Conservation (phyloP, 2,329 filamentous ascomycete species). For the Elsinoe batatas region DNA sequence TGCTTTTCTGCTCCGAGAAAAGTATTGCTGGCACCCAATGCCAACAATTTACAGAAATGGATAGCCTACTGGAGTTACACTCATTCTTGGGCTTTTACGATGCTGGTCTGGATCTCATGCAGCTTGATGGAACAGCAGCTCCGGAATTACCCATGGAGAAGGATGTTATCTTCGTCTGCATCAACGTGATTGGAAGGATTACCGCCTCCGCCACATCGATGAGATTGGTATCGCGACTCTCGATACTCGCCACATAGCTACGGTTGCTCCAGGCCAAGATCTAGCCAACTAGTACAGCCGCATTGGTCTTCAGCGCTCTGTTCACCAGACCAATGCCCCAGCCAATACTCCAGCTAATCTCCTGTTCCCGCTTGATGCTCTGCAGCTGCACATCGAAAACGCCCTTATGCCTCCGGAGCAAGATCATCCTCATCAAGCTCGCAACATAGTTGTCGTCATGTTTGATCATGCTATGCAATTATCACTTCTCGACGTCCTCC, state of each 20-base stretch:
- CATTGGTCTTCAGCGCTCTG: conserved; percentile 16
- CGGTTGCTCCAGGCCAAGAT: not conserved
- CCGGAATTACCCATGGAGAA: not conserved
- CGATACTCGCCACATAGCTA: conserved; percentile 18
- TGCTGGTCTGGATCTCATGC: not conserved
- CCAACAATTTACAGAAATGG: too few species aligned
- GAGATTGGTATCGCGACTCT: conserved; percentile 23
- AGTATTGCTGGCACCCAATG: too few species aligned
- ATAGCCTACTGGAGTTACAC: not conserved
- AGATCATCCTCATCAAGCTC: too few species aligned
- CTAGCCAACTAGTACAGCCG: conserved; percentile 14
- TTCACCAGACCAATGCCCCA: conserved; percentile 18
- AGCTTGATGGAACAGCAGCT: not conserved
- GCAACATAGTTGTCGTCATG: too few species aligned
- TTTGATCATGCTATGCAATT: too few species aligned
- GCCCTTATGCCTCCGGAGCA: too few species aligned
- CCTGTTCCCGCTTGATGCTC: too few species aligned
- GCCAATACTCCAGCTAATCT: conserved; percentile 16
- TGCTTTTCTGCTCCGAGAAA: too few species aligned
- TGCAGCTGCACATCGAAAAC: too few species aligned
- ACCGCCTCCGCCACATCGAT: conserved; percentile 18
- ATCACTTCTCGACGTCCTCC: too few species aligned
- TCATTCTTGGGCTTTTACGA: not conserved
- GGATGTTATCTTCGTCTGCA: conserved; percentile 21
- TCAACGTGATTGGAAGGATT: conserved; percentile 23